These are phyloP conservation scores for Didymella pinodella DNA, from an alignment of 2,329 filamentous ascomycete genomes.

Conservation along the genomic window DNA sequence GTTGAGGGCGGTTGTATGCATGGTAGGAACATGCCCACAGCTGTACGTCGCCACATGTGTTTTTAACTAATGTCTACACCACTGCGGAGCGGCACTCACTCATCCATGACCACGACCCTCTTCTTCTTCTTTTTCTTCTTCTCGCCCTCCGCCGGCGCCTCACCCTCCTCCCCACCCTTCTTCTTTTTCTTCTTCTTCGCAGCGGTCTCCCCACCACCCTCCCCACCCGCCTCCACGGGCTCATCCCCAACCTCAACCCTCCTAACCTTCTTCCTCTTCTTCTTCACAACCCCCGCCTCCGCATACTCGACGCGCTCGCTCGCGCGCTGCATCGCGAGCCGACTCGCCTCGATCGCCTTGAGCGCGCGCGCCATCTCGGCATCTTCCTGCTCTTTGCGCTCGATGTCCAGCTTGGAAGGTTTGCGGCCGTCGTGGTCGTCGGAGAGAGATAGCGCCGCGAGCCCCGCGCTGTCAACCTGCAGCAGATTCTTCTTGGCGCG, in stretches of 20 bases:
- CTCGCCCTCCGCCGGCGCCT: conserved; percentile 33
- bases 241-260: conserved; percentile 63
- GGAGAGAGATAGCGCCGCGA: conserved; percentile 73
- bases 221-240: conserved; percentile 23
- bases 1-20: no score
- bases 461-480: conserved; percentile 84
- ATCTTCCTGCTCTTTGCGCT: conserved; percentile 77
- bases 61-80: no score
- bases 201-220: conserved; percentile 22
- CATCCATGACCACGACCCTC: conserved; percentile 47
- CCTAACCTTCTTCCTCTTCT: conserved; percentile 62
- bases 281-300: conserved; percentile 70
- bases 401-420: conserved; percentile 62
- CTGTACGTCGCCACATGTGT: no score
- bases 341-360: conserved; percentile 83
- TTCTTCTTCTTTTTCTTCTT: conserved; percentile 52
- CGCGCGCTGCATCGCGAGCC: conserved; percentile 87
- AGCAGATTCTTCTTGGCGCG: conserved; percentile 72
- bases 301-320: conserved; percentile 77
- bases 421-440: conserved; percentile 56
- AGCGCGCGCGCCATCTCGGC: conserved; percentile 88
- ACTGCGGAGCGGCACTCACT: background rate
- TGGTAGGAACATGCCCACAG: no score
- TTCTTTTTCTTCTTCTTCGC: conserved; percentile 55
- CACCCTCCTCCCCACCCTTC: conserved; percentile 28